Conservation (phyloP, 2,329 filamentous ascomycete genomes). For the Fusarium beomiforme region DNA sequence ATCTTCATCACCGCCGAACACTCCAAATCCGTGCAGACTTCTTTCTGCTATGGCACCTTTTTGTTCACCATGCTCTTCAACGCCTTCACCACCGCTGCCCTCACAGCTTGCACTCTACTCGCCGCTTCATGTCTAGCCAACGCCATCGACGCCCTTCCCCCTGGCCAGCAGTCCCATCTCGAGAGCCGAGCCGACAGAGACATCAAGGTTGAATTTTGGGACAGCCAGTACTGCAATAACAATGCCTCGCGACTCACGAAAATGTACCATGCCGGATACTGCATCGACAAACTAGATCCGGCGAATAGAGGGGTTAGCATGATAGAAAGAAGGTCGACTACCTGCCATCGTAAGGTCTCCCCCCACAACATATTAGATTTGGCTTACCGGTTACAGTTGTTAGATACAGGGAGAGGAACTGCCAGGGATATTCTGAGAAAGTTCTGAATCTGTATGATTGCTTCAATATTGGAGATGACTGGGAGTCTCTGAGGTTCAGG, state of each 20-base stretch:
- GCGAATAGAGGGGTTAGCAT: neutral
- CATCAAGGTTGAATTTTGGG: neutral
- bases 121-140: neutral
- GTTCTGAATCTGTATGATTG: neutral
- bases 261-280: neutral
- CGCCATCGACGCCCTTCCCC: neutral
- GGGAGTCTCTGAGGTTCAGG: neutral
- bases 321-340: neutral
- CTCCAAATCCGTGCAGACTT: neutral
- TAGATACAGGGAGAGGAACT: neutral
- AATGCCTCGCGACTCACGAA: neutral
- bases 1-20: neutral
- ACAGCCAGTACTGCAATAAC: neutral
- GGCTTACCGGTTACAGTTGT: neutral
- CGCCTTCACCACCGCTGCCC: neutral
- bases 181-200: neutral
- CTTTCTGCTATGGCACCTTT: neutral
- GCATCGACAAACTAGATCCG: neutral
- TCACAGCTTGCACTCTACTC: neutral
- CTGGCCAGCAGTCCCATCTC: neutral
- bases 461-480: neutral
- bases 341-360: neutral
- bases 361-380: accelerated
- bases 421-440: neutral
- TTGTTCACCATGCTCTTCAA: neutral